These are phyloP conservation scores for Phytophthora uliginosa DNA, from an alignment of 352 stramenopile species.

Conservation along the genomic window DNA sequence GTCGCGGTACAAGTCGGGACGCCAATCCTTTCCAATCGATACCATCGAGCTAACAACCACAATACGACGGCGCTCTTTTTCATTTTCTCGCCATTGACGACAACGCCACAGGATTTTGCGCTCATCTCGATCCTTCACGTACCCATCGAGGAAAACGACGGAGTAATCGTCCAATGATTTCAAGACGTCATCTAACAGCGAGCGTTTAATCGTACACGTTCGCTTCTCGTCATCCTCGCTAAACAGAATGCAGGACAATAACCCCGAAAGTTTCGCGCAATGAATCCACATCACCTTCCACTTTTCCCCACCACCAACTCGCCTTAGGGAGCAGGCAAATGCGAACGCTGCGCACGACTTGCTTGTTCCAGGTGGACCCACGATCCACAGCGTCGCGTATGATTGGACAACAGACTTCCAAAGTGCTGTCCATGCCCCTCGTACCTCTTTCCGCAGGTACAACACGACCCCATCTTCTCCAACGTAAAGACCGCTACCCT, in stretches of 20 bases:
- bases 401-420: not conserved
- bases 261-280: not conserved
- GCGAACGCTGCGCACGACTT: slow-evolving; percentile 21
- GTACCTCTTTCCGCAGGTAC: not conserved
- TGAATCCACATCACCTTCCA: slow-evolving; percentile 25
- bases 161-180: not conserved
- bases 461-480: not conserved
- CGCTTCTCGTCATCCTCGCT: slow-evolving; percentile 8
- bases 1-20: too few relatives aligned
- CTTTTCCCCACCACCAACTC: not conserved
- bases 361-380: slow-evolving; percentile 15
- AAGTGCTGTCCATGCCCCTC: slow-evolving; percentile 1
- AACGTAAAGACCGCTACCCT: slow-evolving; percentile 5
- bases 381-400: slow-evolving; percentile 14
- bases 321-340: slow-evolving; percentile 22
- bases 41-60: too few relatives aligned
- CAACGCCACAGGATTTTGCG: too few relatives aligned
- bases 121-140: too few relatives aligned
- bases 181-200: not conserved
- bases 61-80: too few relatives aligned
- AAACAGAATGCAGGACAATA: slow-evolving; percentile 7
- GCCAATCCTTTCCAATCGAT: too few relatives aligned
- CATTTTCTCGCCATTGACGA: too few relatives aligned
- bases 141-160: slow-evolving; percentile 15
- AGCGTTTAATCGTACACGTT: not conserved